These are phyloP conservation scores for Glycine latifolia DNA, from an alignment of 306 rosid genomes.

Conservation along the genomic window DNA sequence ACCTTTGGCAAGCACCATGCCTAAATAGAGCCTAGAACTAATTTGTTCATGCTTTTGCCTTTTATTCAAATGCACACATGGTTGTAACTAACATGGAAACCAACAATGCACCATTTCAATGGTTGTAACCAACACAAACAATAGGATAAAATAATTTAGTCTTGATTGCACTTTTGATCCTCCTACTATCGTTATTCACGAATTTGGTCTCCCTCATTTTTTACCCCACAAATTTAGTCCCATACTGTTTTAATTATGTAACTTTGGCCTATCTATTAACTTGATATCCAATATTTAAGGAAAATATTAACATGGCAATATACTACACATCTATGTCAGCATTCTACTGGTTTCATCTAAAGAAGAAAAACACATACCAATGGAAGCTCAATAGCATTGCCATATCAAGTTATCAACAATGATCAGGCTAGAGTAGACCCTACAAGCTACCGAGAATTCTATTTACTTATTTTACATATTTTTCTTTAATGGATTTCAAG, in stretches of 20 bases:
- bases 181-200: neutral
- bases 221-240: neutral
- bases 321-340: neutral
- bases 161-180: too few species aligned
- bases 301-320: neutral
- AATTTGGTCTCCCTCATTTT: neutral
- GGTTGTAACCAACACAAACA: too few species aligned
- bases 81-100: neutral
- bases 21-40: slow-evolving; percentile 1
- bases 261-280: neutral
- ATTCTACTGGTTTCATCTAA: neutral
- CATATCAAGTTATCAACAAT: slow-evolving; percentile 6
- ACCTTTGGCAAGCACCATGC: neutral
- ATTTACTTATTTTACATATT: slow-evolving; percentile 13
- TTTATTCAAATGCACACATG: slow-evolving; percentile 8
- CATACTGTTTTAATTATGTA: neutral
- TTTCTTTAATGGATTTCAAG: slow-evolving; percentile 41
- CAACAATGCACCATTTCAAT: neutral
- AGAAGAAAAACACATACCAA: slow-evolving; percentile 12
- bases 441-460: slow-evolving; percentile 11
- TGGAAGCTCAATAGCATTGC: slow-evolving; percentile 7
- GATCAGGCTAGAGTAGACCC: slow-evolving; percentile 29
- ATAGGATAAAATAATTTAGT: too few species aligned
- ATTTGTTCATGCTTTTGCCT: slow-evolving; percentile 5
- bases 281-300: neutral